Percentiles rank a stretch among this genome's conserved stretches.
Conservation (phyloP, 495 filamentous ascomycete genomes). For the Talaromyces ruber region DNA sequence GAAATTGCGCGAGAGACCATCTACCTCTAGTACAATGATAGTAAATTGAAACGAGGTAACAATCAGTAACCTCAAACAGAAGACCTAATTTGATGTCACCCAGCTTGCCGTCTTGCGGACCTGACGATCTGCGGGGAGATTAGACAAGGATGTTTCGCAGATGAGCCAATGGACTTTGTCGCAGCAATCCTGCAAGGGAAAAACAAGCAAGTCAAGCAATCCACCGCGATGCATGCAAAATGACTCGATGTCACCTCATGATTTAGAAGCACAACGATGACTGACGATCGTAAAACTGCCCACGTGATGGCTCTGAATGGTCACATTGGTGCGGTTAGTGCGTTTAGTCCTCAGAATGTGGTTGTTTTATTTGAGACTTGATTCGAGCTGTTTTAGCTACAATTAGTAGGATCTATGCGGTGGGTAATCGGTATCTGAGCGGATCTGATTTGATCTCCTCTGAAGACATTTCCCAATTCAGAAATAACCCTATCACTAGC, state of each 20-base stretch:
- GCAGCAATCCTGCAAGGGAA: not conserved
- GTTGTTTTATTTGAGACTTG: not conserved
- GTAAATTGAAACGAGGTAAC: too few relatives aligned
- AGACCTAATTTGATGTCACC: not conserved
- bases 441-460: not conserved
- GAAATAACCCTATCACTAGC: too few relatives aligned
- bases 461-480: too few relatives aligned
- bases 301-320: not conserved
- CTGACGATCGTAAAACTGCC: not conserved
- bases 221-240: not conserved
- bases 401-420: not conserved
- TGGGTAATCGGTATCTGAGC: not conserved
- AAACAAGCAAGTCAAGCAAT: not conserved
- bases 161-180: not conserved
- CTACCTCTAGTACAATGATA: too few relatives aligned
- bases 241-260: not conserved
- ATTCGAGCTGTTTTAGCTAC: not conserved
- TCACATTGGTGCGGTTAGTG: not conserved
- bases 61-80: not conserved
- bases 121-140: constrained; percentile 1
- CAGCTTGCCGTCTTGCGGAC: not conserved
- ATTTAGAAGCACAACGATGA: not conserved
- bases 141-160: not conserved
- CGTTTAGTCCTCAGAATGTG: not conserved
- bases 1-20: not conserved